Evolutionary conservation across 108 stramenopile genomes (phyloP), one percentile per base, ranked within the genome.

Genomic region (Stephanodiscus minutulus): DNA sequence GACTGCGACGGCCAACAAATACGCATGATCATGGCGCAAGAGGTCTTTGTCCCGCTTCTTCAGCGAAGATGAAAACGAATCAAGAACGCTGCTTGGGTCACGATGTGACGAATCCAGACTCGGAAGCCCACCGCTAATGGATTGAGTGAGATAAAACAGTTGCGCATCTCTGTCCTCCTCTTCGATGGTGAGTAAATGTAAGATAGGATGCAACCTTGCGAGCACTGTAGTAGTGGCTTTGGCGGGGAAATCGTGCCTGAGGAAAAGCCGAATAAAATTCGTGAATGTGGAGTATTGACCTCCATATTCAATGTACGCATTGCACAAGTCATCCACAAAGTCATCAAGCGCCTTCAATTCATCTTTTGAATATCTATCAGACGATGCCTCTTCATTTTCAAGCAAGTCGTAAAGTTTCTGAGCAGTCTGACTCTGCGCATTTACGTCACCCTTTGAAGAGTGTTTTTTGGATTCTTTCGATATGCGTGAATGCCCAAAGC

Each of bases 241-340:
- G 5, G 76, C 33, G 28, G 91, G 91, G 62, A 93, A 90, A 24
- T 73, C 57, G 20, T 90, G 87, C 18, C 79, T 41, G 35, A 95
- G 69, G 35, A 95, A 82, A 22, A 88, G 66, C 11, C 91, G 66
- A 49, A 95, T 82, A 69, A 84, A 86, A 33, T 73, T 81, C 0
- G 86, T 85, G 62, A 86, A 91, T 2, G 66, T 50, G 9, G 77
- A 77, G 61, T 91, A 93, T 66, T 93, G 91, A 11, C 90, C 94
- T 52, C 91, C 91, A 54, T 90, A 89, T 47, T 92, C 90, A 17
- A 83, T 77, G 73, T 78, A 95, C 7, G 85, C 68, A 36, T 81
- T 72, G 66, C 85, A 88, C 55, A 93, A 29, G 68, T 95, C 94
- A 58, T 77, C 77, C n/a, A 86, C 65, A 70, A 92, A 91, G 15